A percentile compares a stretch with the other conserved stretches of the same genome.
Conservation (phyloP, 352 stramenopile species). For the Detonula confervacea region DNA sequence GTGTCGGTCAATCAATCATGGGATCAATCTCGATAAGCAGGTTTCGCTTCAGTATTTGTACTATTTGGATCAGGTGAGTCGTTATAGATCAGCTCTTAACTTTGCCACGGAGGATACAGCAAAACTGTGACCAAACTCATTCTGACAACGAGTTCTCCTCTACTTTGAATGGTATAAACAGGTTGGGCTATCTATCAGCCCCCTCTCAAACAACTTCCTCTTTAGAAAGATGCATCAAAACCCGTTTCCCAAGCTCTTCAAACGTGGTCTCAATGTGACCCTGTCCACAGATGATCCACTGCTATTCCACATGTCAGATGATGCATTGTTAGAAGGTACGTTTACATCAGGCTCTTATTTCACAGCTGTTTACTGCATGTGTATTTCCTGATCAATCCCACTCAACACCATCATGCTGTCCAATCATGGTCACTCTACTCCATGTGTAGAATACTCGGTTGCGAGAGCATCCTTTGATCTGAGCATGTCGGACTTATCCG, state of each 20-base stretch:
- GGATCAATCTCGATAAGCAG: slow-evolving; percentile 96
- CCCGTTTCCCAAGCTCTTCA: slow-evolving; percentile 85
- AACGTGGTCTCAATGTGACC: slow-evolving; percentile 96
- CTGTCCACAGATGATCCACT: slow-evolving; percentile 98
- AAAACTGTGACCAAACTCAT: too few species aligned
- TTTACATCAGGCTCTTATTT: slow-evolving; percentile 90
- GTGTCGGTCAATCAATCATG: slow-evolving; percentile 95
- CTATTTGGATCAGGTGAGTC: slow-evolving; percentile 97
- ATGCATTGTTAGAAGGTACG: slow-evolving; percentile 92
- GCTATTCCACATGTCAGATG: slow-evolving; percentile 98
- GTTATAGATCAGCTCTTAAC: not conserved
- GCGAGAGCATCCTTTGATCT: slow-evolving; percentile 80
- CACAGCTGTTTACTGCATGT: too few species aligned
- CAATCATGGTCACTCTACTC: too few species aligned
- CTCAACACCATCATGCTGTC: too few species aligned
- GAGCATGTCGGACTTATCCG: slow-evolving; percentile 96
- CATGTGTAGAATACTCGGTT: slow-evolving; percentile 82
- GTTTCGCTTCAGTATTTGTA: slow-evolving; percentile 98
- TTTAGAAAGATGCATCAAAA: slow-evolving; percentile 80
- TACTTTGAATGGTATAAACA: slow-evolving; percentile 1
- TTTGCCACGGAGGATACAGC: too few species aligned
- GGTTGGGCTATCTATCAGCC: slow-evolving; percentile 80
- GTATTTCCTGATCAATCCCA: too few species aligned
- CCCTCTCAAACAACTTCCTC: slow-evolving; percentile 85
- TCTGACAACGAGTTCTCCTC: too few species aligned